Evolutionary conservation across 495 filamentous ascomycete genomes (phyloP).

Genomic region (Trichoderma reesei): DNA sequence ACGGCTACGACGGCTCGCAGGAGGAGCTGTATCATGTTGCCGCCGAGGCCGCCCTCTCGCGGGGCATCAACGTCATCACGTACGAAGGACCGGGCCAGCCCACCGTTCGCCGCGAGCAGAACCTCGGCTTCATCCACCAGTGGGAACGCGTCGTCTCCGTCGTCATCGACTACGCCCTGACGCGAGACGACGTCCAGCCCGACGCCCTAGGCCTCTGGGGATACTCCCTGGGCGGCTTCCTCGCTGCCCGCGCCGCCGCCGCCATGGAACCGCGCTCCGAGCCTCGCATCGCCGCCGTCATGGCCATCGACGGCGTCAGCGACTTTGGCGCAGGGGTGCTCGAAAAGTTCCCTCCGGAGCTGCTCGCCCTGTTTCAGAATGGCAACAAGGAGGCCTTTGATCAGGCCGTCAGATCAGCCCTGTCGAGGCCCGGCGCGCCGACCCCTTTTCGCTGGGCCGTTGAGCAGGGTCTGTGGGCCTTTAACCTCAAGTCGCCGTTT

Average conservation of each 20-base stretch:
- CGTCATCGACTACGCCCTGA: conserved; percentile 31
- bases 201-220: conserved; percentile 25
- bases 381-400: conserved; percentile 12
- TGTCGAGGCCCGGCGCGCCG: conserved; percentile 1
- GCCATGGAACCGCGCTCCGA: conserved; percentile 38
- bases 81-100: conserved; percentile 44
- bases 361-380: conserved; percentile 4
- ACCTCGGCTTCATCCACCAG: conserved; percentile 36
- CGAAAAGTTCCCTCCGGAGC: conserved; percentile 12
- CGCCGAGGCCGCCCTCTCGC: conserved; percentile 25
- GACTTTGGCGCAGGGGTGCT: conserved; percentile 15
- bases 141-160: conserved; percentile 40
- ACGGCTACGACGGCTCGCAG: conserved; percentile 33
- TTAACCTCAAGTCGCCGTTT: conserved; percentile 24
- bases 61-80: conserved; percentile 37
- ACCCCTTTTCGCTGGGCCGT: conserved; percentile 25
- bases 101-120: conserved; percentile 33
- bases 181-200: conserved; percentile 20
- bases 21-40: conserved; percentile 35
- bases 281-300: conserved; percentile 29
- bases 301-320: conserved; percentile 31
- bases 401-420: not conserved
- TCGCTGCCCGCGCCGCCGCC: conserved; percentile 31
- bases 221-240: conserved; percentile 30
- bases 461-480: conserved; percentile 33